Percentiles rank a stretch among this genome's conserved stretches.
phyloP scores from a whole-genome alignment of 768 basidiomycete species.

The Collybia mongolica region DNA sequence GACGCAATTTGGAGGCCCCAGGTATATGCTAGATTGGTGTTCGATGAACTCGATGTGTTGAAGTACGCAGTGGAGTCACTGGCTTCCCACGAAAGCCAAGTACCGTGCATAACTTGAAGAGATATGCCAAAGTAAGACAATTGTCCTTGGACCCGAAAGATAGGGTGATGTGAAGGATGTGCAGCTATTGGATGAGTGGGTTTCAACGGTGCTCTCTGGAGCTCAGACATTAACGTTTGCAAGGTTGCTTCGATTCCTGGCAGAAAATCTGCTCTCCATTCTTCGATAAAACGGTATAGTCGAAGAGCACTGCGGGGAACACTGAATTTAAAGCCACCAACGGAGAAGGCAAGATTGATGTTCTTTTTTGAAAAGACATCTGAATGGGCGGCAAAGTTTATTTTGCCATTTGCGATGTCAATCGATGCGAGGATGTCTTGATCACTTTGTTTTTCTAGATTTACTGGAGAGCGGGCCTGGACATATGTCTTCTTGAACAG shows the following conservation, averaged over 20 bases:
- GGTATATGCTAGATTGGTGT: conserved; percentile 31
- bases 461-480: conserved; percentile 54
- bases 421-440: conserved; percentile 65
- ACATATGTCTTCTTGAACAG: conserved; percentile 53
- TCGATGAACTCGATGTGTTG: conserved; percentile 32
- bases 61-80: conserved; percentile 48
- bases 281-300: conserved; percentile 74
- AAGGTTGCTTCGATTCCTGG: conserved; percentile 71
- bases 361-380: conserved; percentile 39
- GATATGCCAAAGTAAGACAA: conserved; percentile 54
- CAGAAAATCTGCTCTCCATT: conserved; percentile 80
- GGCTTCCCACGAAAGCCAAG: conserved; percentile 79
- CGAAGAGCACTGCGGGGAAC: conserved; percentile 83
- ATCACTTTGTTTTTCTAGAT: conserved; percentile 34
- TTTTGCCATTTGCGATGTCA: conserved; percentile 41
- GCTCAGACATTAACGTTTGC: conserved; percentile 63
- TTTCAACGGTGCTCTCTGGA: conserved; percentile 41
- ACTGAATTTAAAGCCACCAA: conserved; percentile 48
- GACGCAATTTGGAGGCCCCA: conserved; percentile 70
- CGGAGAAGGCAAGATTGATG: conserved; percentile 40
- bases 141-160: conserved; percentile 51
- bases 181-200: conserved; percentile 28
- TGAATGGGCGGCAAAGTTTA: conserved; percentile 45
- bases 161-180: conserved; percentile 23
- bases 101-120: conserved; percentile 85